These are phyloP conservation scores for Pyrenophora teres DNA, from an alignment of 2,329 filamentous ascomycete species.

Conservation along the genomic window DNA sequence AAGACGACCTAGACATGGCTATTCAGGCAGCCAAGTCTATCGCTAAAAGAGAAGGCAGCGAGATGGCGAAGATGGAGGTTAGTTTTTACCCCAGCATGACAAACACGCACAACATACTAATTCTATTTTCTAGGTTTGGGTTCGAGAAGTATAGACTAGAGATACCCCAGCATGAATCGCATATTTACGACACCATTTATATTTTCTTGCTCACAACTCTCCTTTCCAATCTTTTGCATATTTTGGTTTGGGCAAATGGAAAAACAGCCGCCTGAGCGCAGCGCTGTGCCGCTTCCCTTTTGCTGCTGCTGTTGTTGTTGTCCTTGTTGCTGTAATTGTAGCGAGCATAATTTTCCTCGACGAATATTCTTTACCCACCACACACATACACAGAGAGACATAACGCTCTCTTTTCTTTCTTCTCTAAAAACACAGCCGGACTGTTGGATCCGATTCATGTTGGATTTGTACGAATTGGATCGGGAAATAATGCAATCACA, in stretches of 20 bases:
- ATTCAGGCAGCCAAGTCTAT: slow-evolving; percentile 69
- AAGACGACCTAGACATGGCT: slow-evolving; percentile 92
- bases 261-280: no score
- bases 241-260: not conserved
- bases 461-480: no score
- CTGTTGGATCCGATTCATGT: slow-evolving; percentile 37
- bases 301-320: slow-evolving; percentile 16
- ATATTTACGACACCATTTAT: slow-evolving; percentile 29
- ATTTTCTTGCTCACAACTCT: slow-evolving; percentile 2
- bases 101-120: slow-evolving; percentile 20
- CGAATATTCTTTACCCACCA: slow-evolving; percentile 9
- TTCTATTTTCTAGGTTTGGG: slow-evolving; percentile 54
- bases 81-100: slow-evolving; percentile 48
- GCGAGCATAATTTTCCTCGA: slow-evolving; percentile 30
- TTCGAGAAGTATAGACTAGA: slow-evolving; percentile 50
- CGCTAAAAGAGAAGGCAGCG: slow-evolving; percentile 73
- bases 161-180: slow-evolving; percentile 44
- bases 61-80: slow-evolving; percentile 95
- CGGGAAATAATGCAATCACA: no score
- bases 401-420: no score
- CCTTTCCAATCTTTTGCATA: no score
- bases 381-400: no score
- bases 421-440: slow-evolving; percentile 36
- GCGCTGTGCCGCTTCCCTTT: not conserved
- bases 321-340: slow-evolving; percentile 36